Conservation (phyloP, 352 stramenopile species). For the Pythium dissimile region DNA sequence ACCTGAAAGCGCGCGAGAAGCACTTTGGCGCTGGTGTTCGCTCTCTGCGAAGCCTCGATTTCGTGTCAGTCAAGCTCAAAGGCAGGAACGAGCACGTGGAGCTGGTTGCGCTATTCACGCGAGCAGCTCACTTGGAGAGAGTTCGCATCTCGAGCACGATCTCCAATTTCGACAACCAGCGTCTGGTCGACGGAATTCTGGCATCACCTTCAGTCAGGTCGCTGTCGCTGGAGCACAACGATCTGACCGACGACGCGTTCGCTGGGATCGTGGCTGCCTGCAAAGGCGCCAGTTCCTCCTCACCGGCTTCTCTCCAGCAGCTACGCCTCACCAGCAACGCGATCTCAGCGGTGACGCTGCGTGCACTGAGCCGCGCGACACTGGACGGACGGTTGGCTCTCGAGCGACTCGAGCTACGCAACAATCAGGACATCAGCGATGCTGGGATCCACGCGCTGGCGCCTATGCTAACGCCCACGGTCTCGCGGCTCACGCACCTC, state of each 20-base stretch:
- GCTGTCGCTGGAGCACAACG: constrained; percentile 75
- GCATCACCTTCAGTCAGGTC: constrained; percentile 28
- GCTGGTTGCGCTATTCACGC: constrained; percentile 39
- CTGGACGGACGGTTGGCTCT: constrained; percentile 50
- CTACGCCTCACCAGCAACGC: constrained; percentile 65
- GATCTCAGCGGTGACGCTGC: constrained; percentile 42
- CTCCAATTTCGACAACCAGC: constrained; percentile 50
- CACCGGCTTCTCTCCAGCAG: constrained; percentile 22
- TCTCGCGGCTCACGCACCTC: constrained; percentile 44
- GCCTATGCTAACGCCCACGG: constrained; percentile 41
- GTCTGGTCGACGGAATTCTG: constrained; percentile 42
- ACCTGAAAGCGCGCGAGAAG: constrained; percentile 15
- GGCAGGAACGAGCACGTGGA: constrained; percentile 23
- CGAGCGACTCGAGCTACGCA: constrained; percentile 51
- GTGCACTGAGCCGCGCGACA: constrained; percentile 39
- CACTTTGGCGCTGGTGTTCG: background rate
- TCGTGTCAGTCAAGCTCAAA: constrained; percentile 72
- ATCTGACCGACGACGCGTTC: constrained; percentile 71
- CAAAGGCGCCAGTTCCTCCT: constrained; percentile 7
- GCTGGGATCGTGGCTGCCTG: background rate
- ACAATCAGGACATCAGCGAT: constrained; percentile 67
- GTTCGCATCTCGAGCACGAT: constrained; percentile 62
- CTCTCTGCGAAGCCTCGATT: constrained; percentile 30
- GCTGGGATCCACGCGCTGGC: constrained; percentile 54
- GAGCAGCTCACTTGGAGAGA: constrained; percentile 30